Evolutionary conservation across 192 early-diverging fungal species (phyloP).

Genomic region (Backusella mclennaniae): DNA sequence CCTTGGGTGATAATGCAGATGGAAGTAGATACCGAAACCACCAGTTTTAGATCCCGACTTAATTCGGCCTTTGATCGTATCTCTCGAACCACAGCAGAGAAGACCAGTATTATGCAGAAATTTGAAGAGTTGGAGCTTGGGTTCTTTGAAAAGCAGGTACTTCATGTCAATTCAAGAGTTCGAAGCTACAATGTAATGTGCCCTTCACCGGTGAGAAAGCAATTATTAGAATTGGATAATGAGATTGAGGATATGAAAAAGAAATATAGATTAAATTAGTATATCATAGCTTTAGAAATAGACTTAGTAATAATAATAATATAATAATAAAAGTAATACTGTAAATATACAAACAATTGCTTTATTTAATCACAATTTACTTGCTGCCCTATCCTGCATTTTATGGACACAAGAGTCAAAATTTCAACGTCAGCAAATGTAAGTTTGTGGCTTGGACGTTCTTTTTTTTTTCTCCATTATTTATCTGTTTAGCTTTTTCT

Average conservation of each 20-base stretch:
- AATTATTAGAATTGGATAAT: neutral
- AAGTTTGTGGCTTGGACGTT: neutral
- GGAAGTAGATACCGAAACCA: constrained; percentile 24
- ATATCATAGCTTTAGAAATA: neutral
- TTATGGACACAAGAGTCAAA: neutral
- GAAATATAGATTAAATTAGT: neutral
- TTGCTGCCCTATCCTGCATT: no score
- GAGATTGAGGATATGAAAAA: constrained; percentile 1
- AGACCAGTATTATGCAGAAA: neutral
- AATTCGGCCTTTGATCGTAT: constrained; percentile 13
- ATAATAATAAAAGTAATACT: neutral
- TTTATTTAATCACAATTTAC: neutral
- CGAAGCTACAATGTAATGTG: constrained; percentile 33
- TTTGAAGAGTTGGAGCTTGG: neutral
- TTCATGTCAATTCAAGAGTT: constrained; percentile 18
- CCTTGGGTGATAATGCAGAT: constrained; percentile 29
- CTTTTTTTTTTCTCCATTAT: neutral
- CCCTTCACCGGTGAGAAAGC: constrained; percentile 15
- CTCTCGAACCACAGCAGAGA: neutral
- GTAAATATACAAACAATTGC: neutral
- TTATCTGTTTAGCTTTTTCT: neutral
- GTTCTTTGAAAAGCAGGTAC: constrained; percentile 16
- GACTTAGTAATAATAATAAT: neutral
- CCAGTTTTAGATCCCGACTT: neutral
- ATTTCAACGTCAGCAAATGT: neutral